Evolutionary conservation across 768 basidiomycete genomes (phyloP), one percentile per base, ranked within the genome.

Genomic region (Ramaria sp.): DNA sequence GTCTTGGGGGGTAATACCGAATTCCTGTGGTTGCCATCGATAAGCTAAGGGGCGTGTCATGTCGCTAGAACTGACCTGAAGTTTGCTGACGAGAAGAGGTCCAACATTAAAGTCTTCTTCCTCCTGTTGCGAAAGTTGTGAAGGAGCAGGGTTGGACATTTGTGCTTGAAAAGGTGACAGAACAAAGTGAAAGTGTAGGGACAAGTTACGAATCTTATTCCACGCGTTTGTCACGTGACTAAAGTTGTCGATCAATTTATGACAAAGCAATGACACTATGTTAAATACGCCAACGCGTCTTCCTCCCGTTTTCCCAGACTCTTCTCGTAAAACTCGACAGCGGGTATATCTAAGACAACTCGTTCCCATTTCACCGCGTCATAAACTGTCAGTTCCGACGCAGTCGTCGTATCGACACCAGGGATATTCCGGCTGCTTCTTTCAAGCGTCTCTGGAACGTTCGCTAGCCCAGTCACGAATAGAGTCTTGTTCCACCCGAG

Each of bases 1-100:
- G 64, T 98, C 96, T 61, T 90, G 87, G 27, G 83, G 67, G 45
- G 85, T 82, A 59, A 97, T 88, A 7, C 95, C 95, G 16, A 82
- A 82, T 71, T 95, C 93, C 71, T 93, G 78, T 32, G 82, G 74
- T 15, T 41, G 7, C 7, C 9, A 34, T 27, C 28, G 5, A 15
- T 38, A 5, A 22, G 41, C 48, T 27, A 30, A 28, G 50, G 5
- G 38, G 20, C 22, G 9, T 12, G 56, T 49, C 16, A 42, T n/a
- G 10, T 34, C 32, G 18, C 25, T 27, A 38, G 32, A 27, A 30
- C 20, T 9, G 47, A 68, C 72, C 61, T 68, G 66, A 2, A 73
- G 63, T 66, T 95, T 96, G 62, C 71, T 72, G 55, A 96, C 83
- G 47, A 93, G 82, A 57, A 95, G 73, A 55, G 93, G 93, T 3